Evolutionary conservation across 2,329 filamentous ascomycete genomes (phyloP).

Genomic region (Fusarium zealandicum): DNA sequence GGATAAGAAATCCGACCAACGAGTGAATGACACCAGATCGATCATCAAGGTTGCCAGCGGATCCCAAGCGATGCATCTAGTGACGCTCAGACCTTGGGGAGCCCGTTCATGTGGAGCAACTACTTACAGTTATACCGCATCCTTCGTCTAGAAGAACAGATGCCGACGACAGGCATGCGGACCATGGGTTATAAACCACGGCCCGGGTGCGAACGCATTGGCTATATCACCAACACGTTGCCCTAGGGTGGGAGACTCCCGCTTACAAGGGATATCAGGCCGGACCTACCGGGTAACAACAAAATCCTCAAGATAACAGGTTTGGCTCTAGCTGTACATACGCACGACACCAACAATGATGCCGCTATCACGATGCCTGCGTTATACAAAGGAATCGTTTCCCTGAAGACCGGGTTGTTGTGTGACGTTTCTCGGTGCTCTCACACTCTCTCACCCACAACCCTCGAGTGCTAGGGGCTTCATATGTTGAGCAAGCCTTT

Average conservation of each 20-base stretch:
- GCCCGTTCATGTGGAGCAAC: conserved; percentile 26
- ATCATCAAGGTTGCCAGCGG: conserved; percentile 33
- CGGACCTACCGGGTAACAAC: not conserved
- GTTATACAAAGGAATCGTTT: not conserved
- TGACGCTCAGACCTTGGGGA: conserved; percentile 32
- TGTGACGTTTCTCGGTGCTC: not conserved
- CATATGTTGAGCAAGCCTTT: too few relatives aligned
- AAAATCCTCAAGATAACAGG: not conserved
- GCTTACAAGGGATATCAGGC: conserved; percentile 31
- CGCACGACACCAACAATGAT: conserved; percentile 17
- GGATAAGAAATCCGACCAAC: conserved; percentile 5
- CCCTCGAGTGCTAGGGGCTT: too few relatives aligned
- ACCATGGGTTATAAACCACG: conserved; percentile 2
- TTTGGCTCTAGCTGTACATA: conserved; percentile 2
- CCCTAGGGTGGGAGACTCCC: conserved; percentile 1
- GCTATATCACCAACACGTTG: conserved; percentile 19
- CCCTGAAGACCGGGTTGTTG: not conserved
- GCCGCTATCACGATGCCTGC: conserved; percentile 15
- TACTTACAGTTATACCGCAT: conserved; percentile 23
- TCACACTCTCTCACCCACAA: not conserved
- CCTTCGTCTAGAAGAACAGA: conserved; percentile 5
- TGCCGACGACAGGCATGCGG: not conserved
- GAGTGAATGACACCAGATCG: conserved; percentile 13
- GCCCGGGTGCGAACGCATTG: not conserved
- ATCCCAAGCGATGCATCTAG: conserved; percentile 23